Evolutionary conservation across 495 filamentous ascomycete species (phyloP), one percentile per base, ranked within the genome.

Genomic region (Neurospora sp.): DNA sequence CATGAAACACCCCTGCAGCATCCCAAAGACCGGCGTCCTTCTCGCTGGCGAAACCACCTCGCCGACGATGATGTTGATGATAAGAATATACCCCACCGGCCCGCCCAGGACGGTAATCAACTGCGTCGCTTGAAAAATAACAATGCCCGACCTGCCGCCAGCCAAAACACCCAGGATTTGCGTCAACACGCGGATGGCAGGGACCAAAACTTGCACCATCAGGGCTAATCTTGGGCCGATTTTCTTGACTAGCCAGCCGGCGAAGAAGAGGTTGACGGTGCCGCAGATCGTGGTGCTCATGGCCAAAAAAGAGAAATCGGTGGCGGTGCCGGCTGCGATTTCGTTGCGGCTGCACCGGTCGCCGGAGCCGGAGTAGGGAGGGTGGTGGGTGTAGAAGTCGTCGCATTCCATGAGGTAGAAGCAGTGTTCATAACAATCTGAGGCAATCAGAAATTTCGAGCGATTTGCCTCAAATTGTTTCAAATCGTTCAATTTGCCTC

Each of bases 351-450:
- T 78, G 73, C 88, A 90, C 14, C 85, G 83, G 69, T 85, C 81
- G 35, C 75, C 23, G 38, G 76, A 75, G 37, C 40, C 74, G 81
- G 7, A 78, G 81, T 31, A 35, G 12, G 54, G 54, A 39, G 87
- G 82, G 42, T 85, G 81, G 16, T 78, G 81, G 23, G 39, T 48
- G 78, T 89, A 90, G 78, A 86, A 90, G 69, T 84, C 83, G 62
- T 89, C 85, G 78, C 88, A 90, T 72, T 85, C 85, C 87, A 90
- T 88, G 23, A 88, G 75, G 54, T 86, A 84, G n/a, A n/a, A n/a
- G n/a, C 31, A 35, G 31, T 35, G 31, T 35, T 35, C 31, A 35
- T 35, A 35, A 35, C 31, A 35, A 35, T 35, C 31, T 35, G 31
- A 35, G 31, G 31, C 31, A 35, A 35, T 35, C 3, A 35, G 31